Percentiles rank a stretch among this genome's conserved stretches.
Evolutionary conservation across 2,329 filamentous ascomycete genomes (phyloP).

Genomic region (Fusarium dlaminii): DNA sequence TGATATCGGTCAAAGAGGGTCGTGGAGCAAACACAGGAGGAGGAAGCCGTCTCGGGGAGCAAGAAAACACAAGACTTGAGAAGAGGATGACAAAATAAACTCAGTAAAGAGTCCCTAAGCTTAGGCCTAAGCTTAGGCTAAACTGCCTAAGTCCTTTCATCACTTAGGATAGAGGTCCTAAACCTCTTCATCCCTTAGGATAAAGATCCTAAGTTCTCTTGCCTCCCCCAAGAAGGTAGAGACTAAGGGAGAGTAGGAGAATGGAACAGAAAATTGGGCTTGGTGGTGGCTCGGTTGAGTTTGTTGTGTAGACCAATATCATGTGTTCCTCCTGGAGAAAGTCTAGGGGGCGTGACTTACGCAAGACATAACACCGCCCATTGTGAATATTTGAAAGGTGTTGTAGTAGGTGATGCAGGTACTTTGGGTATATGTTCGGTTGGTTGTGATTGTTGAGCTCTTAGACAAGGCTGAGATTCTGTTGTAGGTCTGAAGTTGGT

Average conservation of each 20-base stretch:
- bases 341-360: constrained; percentile 64
- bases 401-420: constrained; percentile 10
- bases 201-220: too few species aligned
- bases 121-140: too few species aligned
- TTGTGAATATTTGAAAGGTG: constrained; percentile 48
- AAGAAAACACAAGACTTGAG: too few species aligned
- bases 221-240: too few species aligned
- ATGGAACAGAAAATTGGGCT: too few species aligned
- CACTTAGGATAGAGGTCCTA: too few species aligned
- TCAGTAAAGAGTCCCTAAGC: too few species aligned
- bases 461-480: not conserved
- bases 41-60: too few species aligned
- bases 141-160: too few species aligned
- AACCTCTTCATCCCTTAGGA: too few species aligned
- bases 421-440: not conserved
- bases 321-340: not conserved
- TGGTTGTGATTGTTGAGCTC: not conserved
- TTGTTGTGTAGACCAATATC: not conserved
- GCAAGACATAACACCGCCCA: constrained; percentile 87
- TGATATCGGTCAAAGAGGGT: not conserved
- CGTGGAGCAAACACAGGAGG: too few species aligned
- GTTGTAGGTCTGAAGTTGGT: not conserved
- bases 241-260: not conserved
- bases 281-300: not conserved
- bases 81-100: too few species aligned